Conservation (phyloP, 1,139 yeast genomes). For the Blastobotrys malaysiensis region DNA sequence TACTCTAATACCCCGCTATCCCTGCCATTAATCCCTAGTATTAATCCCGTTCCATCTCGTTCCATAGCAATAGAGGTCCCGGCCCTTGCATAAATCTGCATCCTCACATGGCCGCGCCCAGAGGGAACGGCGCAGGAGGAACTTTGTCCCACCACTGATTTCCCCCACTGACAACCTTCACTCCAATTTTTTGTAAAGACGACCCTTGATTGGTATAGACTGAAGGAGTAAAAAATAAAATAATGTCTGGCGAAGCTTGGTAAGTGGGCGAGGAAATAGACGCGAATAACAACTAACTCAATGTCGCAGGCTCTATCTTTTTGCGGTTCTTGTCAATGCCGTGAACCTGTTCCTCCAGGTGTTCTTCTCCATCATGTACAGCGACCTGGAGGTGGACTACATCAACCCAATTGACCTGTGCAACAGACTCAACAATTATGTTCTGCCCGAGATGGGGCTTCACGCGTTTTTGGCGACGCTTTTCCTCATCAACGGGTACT, state of each 20-base stretch:
- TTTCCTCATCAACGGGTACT: conserved; percentile 83
- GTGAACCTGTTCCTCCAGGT: conserved; percentile 85
- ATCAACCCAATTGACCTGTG: conserved; percentile 96
- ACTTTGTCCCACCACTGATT: background rate
- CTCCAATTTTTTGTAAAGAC: background rate
- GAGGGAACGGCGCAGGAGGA: background rate
- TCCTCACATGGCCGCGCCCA: background rate
- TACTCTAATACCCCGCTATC: too few relatives aligned
- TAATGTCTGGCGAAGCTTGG: conserved; percentile 36
- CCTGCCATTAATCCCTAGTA: too few relatives aligned
- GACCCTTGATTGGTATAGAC: conserved; percentile 1
- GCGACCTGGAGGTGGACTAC: conserved; percentile 83
- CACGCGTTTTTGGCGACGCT: conserved; percentile 69
- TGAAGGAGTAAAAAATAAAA: conserved; percentile 20
- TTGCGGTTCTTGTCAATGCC: conserved; percentile 83
- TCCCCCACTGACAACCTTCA: background rate
- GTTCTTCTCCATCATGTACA: conserved; percentile 86
- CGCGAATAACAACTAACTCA: background rate
- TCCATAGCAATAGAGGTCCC: background rate
- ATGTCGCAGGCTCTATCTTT: conserved; percentile 28
- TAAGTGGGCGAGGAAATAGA: conserved; percentile 19
- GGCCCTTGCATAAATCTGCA: background rate
- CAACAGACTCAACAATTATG: conserved; percentile 82
- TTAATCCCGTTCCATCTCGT: background rate
- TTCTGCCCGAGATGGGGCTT: conserved; percentile 84